phyloP scores from a whole-genome alignment of 257 asterid genomes.

The Galeopsis tetrahit region DNA sequence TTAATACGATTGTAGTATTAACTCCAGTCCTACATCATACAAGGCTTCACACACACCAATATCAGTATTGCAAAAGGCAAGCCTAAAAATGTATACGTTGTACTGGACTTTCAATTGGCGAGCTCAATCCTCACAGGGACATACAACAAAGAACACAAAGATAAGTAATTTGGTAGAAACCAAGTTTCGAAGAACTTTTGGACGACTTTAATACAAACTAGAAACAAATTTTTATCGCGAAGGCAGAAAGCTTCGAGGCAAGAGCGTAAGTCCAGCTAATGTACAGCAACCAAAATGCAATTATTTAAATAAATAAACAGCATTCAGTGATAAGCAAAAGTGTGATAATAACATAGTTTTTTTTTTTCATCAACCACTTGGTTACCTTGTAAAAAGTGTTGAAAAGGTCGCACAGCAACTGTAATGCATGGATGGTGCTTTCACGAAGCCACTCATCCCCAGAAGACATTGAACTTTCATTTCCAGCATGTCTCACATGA shows the following conservation, averaged over 20 bases:
- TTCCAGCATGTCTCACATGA: slow-evolving; percentile 86
- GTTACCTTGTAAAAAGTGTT: slow-evolving; percentile 95
- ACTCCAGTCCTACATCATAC: slow-evolving; percentile 9
- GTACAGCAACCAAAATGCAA: not conserved
- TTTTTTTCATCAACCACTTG: slow-evolving; percentile 13
- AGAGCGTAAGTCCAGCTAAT: slow-evolving; percentile 8
- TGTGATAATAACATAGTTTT: not conserved
- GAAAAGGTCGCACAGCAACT: slow-evolving; percentile 94
- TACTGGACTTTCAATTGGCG: too few species aligned
- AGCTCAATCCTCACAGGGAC: slow-evolving; percentile 11
- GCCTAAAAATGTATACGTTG: too few species aligned
- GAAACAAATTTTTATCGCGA: not conserved
- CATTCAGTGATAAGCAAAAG: not conserved
- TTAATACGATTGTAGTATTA: slow-evolving; percentile 12
- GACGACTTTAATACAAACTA: not conserved
- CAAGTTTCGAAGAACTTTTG: not conserved
- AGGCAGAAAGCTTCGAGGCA: slow-evolving; percentile 23
- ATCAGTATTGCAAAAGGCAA: too few species aligned
- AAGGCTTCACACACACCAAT: not conserved
- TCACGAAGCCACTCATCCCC: slow-evolving; percentile 87
- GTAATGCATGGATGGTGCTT: slow-evolving; percentile 89
- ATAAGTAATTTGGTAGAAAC: not conserved
- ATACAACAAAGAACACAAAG: not conserved
- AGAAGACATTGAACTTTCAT: slow-evolving; percentile 53
- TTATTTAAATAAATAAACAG: not conserved